Conservation (phyloP, 371 early-diverging fungal species). For the Umbelopsis sp. region DNA sequence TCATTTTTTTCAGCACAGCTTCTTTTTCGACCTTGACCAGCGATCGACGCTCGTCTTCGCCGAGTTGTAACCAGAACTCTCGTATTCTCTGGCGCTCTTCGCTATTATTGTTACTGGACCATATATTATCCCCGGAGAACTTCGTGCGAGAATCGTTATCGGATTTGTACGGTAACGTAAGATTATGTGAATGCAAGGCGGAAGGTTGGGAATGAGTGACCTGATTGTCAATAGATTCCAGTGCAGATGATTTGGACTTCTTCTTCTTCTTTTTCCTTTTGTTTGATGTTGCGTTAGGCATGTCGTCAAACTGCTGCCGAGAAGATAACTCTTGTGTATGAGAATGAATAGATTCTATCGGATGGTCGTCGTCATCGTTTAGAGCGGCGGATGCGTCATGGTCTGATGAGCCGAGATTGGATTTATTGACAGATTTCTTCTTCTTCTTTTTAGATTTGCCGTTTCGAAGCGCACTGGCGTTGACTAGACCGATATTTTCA, state of each 20-base stretch:
- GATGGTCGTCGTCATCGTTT: neutral
- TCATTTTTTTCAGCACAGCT: conserved; percentile 89
- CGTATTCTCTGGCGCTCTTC: conserved; percentile 87
- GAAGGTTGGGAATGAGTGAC: conserved; percentile 16
- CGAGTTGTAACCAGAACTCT: conserved; percentile 89
- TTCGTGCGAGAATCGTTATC: conserved; percentile 1
- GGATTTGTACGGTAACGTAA: conserved; percentile 7
- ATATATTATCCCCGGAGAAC: conserved; percentile 54
- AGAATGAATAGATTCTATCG: neutral
- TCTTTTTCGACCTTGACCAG: conserved; percentile 91
- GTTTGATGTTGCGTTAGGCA: conserved; percentile 16
- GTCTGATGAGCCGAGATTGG: conserved; percentile 9
- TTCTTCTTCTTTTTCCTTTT: conserved; percentile 44
- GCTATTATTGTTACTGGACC: conserved; percentile 72
- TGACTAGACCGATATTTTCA: conserved; percentile 2
- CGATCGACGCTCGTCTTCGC: conserved; percentile 82
- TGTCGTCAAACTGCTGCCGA: neutral
- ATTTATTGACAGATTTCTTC: conserved; percentile 20
- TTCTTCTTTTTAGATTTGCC: conserved; percentile 17
- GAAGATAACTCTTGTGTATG: neutral
- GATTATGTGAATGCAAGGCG: conserved; percentile 11
- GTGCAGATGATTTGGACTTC: conserved; percentile 26
- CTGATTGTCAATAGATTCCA: conserved; percentile 29
- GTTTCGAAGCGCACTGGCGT: neutral
- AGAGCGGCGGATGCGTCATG: neutral